phyloP scores from a whole-genome alignment of 768 basidiomycete genomes.

The Leccinum boreale region DNA sequence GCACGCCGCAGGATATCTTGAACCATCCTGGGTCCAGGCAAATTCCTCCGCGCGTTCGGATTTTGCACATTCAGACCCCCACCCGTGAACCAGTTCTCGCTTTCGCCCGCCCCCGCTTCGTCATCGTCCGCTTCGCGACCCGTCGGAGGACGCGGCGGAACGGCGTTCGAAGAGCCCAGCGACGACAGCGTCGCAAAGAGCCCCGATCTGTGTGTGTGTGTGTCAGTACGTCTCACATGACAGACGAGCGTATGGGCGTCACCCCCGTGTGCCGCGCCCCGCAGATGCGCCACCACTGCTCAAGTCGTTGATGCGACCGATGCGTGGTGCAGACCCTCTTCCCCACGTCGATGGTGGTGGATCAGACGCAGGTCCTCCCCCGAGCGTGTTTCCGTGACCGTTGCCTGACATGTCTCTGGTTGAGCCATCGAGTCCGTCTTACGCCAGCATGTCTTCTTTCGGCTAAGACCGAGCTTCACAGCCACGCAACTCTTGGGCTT shows the following conservation, averaged over 20 bases:
- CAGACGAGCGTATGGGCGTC: not conserved
- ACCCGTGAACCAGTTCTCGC: conserved; percentile 86
- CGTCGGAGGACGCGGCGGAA: conserved; percentile 13
- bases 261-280: conserved; percentile 14
- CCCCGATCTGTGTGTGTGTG: conserved; percentile 13
- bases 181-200: conserved; percentile 37
- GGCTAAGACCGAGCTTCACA: not conserved
- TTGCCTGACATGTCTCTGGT: conserved; percentile 36
- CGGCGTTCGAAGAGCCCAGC: conserved; percentile 20
- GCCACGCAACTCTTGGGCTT: no score
- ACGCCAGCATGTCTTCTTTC: not conserved
- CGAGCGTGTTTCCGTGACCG: conserved; percentile 44
- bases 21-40: conserved; percentile 59
- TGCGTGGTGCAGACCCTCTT: conserved; percentile 37
- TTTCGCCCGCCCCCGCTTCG: conserved; percentile 36
- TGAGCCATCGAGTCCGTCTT: not conserved
- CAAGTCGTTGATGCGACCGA: conserved; percentile 57
- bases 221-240: not conserved
- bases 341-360: conserved; percentile 49
- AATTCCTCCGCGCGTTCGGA: conserved; percentile 50
- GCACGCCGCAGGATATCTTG: conserved; percentile 78
- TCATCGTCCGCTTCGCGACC: conserved; percentile 46
- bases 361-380: conserved; percentile 43
- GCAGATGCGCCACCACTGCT: conserved; percentile 18
- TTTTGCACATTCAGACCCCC: conserved; percentile 91